Base-by-base conservation (phyloP, 2,329 filamentous ascomycete genomes). In the Metarhizium guizhouense region DNA sequence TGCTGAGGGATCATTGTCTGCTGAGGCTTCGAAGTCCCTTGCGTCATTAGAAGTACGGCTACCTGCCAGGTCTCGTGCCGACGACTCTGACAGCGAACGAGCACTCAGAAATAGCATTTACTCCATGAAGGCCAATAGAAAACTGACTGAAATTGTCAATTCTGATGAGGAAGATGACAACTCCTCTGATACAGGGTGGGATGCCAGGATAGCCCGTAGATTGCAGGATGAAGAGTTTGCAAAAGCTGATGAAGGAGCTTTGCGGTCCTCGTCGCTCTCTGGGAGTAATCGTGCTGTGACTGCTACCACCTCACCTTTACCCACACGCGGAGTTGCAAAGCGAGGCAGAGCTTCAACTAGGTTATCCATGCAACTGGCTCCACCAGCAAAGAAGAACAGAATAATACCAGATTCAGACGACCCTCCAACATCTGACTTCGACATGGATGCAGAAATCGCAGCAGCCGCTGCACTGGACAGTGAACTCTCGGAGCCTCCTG, bases 71-170 rank as follows among this genome's bases (percentile, higher is more conserved):
- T 57, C 64, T 47, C 53, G 49, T 1, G 53, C 51, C 6, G 56
- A 56, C 8, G 57, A 54, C 16, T 10, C 34, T n/a, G 65, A 67
- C 25, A 62, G 61, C 25, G 68, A 72, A 32, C 61, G 65, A n/a
- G 62, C 61, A 13, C 51, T 70, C 14, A 63, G 67, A 16, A 64
- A 63, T 8, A 84, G 77, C 68, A 70, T 77, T 52, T 79, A 74
- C 58, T 72, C 79, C 2, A 66, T 82, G 62, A 71, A 69, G 42
- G 56, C 71, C 71, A 78, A 59, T 65, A 70, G 54, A 79, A 72
- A 54, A 65, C 72, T 36, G 10, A 54, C 43, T 3, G 69, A 76
- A 68, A 79, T 58, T 65, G 68, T 73, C 2, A 72, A 76, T 10
- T 70, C 70, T 1, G 69, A 74, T 0, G 70, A 74, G 0, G 65